phyloP scores from a whole-genome alignment of 495 filamentous ascomycete genomes.

The Neurospora intermedia region DNA sequence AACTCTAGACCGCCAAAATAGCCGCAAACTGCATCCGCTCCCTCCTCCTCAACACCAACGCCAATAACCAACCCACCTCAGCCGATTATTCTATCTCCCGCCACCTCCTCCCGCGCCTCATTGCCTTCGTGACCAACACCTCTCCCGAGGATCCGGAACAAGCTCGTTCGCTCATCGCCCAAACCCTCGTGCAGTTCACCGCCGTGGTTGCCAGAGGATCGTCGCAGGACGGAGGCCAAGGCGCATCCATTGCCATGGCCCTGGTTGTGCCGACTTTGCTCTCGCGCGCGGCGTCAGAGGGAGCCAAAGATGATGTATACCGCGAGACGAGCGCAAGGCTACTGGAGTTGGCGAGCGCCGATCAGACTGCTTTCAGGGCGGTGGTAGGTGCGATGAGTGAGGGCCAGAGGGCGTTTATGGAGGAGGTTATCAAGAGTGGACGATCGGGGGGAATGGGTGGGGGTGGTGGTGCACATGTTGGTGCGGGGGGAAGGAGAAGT shows the following conservation, averaged over 20 bases:
- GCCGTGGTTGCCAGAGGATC: constrained; percentile 27
- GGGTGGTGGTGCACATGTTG: not conserved
- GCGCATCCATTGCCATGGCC: constrained; percentile 47
- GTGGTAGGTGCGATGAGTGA: constrained; percentile 63
- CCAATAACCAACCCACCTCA: constrained; percentile 30
- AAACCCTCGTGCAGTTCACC: constrained; percentile 62
- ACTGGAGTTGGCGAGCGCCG: constrained; percentile 67
- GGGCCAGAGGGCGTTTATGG: constrained; percentile 65
- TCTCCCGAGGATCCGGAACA: constrained; percentile 64
- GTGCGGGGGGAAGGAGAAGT: constrained; percentile 17
- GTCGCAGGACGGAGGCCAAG: not conserved
- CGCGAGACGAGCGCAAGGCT: constrained; percentile 64
- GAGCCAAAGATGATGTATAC: constrained; percentile 37
- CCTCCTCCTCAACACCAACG: constrained; percentile 54
- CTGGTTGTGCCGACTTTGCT: constrained; percentile 75
- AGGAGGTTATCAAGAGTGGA: constrained; percentile 65
- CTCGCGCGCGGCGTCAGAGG: constrained; percentile 48
- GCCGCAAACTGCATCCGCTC: constrained; percentile 80
- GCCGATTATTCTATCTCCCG: constrained; percentile 65
- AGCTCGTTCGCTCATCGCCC: constrained; percentile 54
- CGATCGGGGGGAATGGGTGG: constrained; percentile 17
- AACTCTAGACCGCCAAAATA: constrained; percentile 61
- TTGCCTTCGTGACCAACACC: constrained; percentile 60
- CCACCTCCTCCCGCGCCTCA: constrained; percentile 63
- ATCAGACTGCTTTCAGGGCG: constrained; percentile 62